Percentiles rank a stretch among this genome's conserved stretches.
phyloP scores from a whole-genome alignment of 768 basidiomycete genomes.

The Russula earlei region DNA sequence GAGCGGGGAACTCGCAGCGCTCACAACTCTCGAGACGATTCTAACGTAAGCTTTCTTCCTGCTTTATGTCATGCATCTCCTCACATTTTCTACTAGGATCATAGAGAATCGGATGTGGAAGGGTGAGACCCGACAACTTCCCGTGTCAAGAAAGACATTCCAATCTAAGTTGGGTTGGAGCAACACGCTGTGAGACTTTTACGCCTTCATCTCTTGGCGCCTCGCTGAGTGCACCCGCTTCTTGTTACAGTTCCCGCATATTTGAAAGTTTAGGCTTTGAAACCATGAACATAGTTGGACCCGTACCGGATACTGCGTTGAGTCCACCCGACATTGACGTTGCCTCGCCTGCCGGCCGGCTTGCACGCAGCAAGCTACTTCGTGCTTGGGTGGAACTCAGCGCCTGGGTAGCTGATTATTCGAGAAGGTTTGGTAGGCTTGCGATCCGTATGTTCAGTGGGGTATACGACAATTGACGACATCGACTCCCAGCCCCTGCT shows the following conservation, averaged over 20 bases:
- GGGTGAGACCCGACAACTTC: conserved; percentile 50
- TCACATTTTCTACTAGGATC: conserved; percentile 36
- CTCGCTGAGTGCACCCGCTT: neutral
- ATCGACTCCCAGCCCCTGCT: conserved; percentile 31
- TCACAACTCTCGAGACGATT: conserved; percentile 55
- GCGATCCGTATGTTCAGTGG: conserved; percentile 2
- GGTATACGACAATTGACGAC: neutral
- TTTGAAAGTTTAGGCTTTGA: conserved; percentile 36
- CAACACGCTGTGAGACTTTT: conserved; percentile 40
- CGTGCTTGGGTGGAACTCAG: conserved; percentile 74
- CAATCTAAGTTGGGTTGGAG: conserved; percentile 61
- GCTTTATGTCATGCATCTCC: neutral
- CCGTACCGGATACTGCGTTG: conserved; percentile 35
- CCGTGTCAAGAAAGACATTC: conserved; percentile 45
- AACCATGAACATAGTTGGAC: conserved; percentile 18
- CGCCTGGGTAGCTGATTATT: conserved; percentile 57
- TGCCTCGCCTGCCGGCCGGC: conserved; percentile 35
- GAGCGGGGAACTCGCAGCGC: conserved; percentile 44
- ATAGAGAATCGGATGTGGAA: conserved; percentile 71
- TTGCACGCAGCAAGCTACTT: conserved; percentile 51
- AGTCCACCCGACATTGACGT: conserved; percentile 48
- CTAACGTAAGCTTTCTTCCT: conserved; percentile 40
- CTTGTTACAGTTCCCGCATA: conserved; percentile 29
- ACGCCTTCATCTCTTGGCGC: neutral
- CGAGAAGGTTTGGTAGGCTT: conserved; percentile 35